Base-by-base conservation (phyloP, 73 alveolate genomes). In the Symbiodinium pilosum region DNA sequence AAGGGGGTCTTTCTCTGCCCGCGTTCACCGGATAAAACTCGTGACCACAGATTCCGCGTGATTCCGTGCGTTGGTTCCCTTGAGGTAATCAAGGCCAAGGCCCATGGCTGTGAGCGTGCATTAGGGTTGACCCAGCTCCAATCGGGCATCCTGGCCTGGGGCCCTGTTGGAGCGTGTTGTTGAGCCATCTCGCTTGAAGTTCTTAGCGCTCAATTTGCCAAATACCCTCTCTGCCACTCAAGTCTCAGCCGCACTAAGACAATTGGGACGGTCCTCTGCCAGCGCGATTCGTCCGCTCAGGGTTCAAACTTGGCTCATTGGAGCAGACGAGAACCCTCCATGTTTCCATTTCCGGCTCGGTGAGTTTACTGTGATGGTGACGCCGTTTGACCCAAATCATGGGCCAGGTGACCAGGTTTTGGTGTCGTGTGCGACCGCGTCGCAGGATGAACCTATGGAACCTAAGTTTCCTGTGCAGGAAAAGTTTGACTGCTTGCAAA, bases 401-500 rank as follows among this genome's bases (percentile, higher is more conserved):
- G 75, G 75, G 75, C 73, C 73, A 5, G 32, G 73, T 56, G 73
- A 56, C n/a, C 32, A 56, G n/a, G 73, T 56, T 5, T 56, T 20
- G 36, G 32, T 56, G 32, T 56, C 75, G 75, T 34, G 32, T 16
- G 75, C 75, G 32, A 21, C 36, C 32, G 75, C 75, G 32, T 56
- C 75, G 75, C 75, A 56, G 75, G 75, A 56, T 56, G 75, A 56
- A 20, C 75, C 75, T 34, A 56, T 56, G 75, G 75, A 56, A 26
- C 75, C 75, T 26, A 56, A 26, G 32, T 64, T 3, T 28, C 77
- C 77, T 36, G 77, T 64, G 2, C 77, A 64, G 28, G 77, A 64
- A 64, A 6, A 28, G 77, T 64, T 64, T 64, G 77, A 64, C 3
- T 64, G 41, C 77, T 64, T 64, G 77, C 77, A 64, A 26, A 28